Evolutionary conservation across 2,329 filamentous ascomycete species (phyloP).

Genomic region (Zymoseptoria crescenta): DNA sequence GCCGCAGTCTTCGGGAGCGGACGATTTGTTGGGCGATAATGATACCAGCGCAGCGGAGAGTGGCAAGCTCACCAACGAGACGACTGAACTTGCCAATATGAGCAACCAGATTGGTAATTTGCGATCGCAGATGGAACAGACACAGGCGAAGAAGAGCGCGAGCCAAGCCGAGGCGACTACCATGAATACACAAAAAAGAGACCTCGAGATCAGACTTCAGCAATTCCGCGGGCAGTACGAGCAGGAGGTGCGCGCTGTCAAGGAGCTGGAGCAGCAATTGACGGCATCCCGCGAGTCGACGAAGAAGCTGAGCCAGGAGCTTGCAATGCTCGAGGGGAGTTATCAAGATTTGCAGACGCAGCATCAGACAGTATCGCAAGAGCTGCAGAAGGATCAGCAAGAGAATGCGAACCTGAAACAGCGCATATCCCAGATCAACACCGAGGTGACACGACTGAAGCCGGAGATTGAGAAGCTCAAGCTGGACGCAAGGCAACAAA

Average conservation of each 20-base stretch:
- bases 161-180: slow-evolving; percentile 78
- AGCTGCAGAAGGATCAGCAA: slow-evolving; percentile 76
- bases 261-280: slow-evolving; percentile 75
- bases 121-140: slow-evolving; percentile 88
- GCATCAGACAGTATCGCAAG: slow-evolving; percentile 65
- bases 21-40: slow-evolving; percentile 84
- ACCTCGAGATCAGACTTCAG: slow-evolving; percentile 80
- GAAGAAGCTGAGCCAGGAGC: slow-evolving; percentile 74
- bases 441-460: slow-evolving; percentile 74
- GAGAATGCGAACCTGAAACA: slow-evolving; percentile 84
- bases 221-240: slow-evolving; percentile 86
- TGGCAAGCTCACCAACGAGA: slow-evolving; percentile 81
- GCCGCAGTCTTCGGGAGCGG: slow-evolving; percentile 46
- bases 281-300: slow-evolving; percentile 69
- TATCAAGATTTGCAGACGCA: slow-evolving; percentile 76
- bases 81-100: slow-evolving; percentile 85
- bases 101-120: slow-evolving; percentile 91
- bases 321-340: slow-evolving; percentile 71
- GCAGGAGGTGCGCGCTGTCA: slow-evolving; percentile 82
- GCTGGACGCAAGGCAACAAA: slow-evolving; percentile 87
- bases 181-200: slow-evolving; percentile 77
- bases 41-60: slow-evolving; percentile 68
- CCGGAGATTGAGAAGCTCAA: slow-evolving; percentile 89
- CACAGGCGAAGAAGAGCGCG: slow-evolving; percentile 70
- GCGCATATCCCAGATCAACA: slow-evolving; percentile 73